Evolutionary conservation across 352 stramenopile species (phyloP), one percentile per base, ranked within the genome.

Genomic region (Phytophthora idaei): DNA sequence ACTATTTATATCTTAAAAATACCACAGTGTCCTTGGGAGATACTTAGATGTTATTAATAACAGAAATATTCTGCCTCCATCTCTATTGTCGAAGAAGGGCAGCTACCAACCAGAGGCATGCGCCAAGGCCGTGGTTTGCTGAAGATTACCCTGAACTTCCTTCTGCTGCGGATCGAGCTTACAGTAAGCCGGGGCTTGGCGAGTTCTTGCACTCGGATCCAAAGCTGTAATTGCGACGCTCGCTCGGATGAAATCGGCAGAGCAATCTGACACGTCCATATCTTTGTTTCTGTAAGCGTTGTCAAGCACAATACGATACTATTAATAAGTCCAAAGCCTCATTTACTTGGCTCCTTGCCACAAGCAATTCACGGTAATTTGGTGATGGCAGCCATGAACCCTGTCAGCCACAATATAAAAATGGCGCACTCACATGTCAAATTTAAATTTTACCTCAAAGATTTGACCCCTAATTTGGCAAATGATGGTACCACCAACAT

Each of bases 401-500:
- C 21, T 21, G 21, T 21, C 21, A 21, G 21, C 21, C 21, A 21
- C 21, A 21, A 21, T 21, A 21, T 21, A 21, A 21, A 21, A 21
- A 21, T 21, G 21, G 21, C 21, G 21, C 21, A 21, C 21, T 21
- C 21, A 21, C 21, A 21, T 21, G 21, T 25, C n/a, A 46, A 25
- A 21, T 1, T 17, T 52, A 5, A 52, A 37, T 21, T 46, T 47
- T 32, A 14, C 39, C 37, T 27, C 25, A 15, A 47, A 54, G 45
- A 48, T 61, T 61, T 47, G 25, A 11, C 34, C 17, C 29, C 5
- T 32, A 14, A 29, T 44, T 50, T 48, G 48, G 36, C 59, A 52
- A 42, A 7, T 48, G 17, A 63, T 44, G 36, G 60, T 62, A 68
- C 61, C 8, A 27, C 25, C 32, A 64, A 57, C 45, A 12, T 64